phyloP scores from a whole-genome alignment of 371 early-diverging fungal genomes.

The Mucor saturninus region DNA sequence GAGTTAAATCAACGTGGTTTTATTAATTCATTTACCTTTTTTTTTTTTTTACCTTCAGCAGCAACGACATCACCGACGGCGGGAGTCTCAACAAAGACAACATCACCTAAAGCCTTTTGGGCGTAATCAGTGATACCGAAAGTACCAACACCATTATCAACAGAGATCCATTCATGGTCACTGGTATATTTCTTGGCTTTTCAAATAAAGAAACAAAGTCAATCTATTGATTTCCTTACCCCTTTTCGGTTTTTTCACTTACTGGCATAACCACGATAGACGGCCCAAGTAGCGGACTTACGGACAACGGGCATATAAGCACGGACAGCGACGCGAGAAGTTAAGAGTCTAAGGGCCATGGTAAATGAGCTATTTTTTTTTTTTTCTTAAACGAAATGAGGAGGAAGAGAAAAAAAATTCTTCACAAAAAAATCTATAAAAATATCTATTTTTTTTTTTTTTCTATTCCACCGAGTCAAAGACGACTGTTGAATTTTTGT shows the following conservation, averaged over 20 bases:
- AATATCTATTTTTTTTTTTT: conserved; percentile 33
- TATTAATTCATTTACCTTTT: background rate
- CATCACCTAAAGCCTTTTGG: conserved; percentile 91
- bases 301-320: conserved; percentile 47
- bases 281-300: conserved; percentile 41
- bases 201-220: background rate
- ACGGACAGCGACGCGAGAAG: conserved; percentile 47
- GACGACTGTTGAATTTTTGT: conserved; percentile 18
- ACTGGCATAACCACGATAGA: conserved; percentile 54
- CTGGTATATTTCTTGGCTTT: conserved; percentile 77
- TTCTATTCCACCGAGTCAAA: conserved; percentile 50
- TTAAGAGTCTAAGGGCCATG: conserved; percentile 54
- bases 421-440: conserved; percentile 10
- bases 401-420: conserved; percentile 6
- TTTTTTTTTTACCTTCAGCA: conserved; percentile 58
- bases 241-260: conserved; percentile 19
- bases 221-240: background rate
- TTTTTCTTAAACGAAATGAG: conserved; percentile 10
- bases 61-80: conserved; percentile 64
- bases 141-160: conserved; percentile 79
- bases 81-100: conserved; percentile 91
- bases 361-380: background rate
- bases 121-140: conserved; percentile 95
- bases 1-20: background rate
- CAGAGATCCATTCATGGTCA: conserved; percentile 94